A percentile compares a stretch with the other conserved stretches of the same genome.
phyloP scores from a whole-genome alignment of 495 filamentous ascomycete species.

The Glutinoglossum americanum region DNA sequence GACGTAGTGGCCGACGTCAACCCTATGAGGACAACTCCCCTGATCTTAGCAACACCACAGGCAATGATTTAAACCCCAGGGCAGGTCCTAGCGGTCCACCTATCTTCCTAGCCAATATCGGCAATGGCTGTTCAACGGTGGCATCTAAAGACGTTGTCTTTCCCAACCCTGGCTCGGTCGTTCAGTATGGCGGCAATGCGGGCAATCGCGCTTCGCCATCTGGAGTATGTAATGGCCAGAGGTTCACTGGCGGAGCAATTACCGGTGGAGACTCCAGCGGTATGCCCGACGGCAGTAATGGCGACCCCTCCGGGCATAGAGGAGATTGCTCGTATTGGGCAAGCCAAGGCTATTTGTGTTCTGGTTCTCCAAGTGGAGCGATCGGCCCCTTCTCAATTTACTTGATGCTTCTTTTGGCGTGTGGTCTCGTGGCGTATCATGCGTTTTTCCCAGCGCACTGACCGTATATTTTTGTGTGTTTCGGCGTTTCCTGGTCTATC shows the following conservation, averaged over 20 bases:
- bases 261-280: background rate
- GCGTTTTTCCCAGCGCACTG: background rate
- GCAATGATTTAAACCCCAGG: background rate
- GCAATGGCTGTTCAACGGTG: constrained; percentile 28
- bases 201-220: background rate
- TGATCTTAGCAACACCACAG: background rate
- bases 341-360: background rate
- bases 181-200: constrained; percentile 16
- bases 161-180: constrained; percentile 32
- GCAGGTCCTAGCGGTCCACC: constrained; percentile 36
- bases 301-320: background rate
- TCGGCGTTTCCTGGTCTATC: too few species aligned
- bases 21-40: background rate
- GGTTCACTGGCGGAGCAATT: background rate
- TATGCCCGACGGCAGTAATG: background rate
- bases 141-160: constrained; percentile 24
- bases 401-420: background rate
- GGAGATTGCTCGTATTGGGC: background rate
- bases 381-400: background rate
- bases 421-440: background rate
- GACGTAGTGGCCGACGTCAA: constrained; percentile 14
- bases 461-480: background rate
- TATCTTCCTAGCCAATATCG: constrained; percentile 69
- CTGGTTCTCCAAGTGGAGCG: background rate
- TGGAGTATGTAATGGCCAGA: background rate